Conservation (phyloP, 2,329 filamentous ascomycete genomes). For the Dothidotthia symphoricarpi region DNA sequence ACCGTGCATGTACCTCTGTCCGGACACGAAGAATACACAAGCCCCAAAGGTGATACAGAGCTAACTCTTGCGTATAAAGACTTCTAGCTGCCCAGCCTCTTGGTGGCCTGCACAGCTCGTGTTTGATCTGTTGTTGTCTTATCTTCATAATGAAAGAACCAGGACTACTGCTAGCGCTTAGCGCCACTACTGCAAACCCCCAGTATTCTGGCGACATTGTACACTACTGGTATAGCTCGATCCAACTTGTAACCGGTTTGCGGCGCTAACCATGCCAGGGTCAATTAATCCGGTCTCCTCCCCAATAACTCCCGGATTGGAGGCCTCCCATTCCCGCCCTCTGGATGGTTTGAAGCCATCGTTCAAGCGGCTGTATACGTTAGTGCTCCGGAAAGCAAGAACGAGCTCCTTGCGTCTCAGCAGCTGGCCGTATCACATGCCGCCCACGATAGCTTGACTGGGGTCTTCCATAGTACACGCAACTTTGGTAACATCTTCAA, state of each 20-base stretch:
- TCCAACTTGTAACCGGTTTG: neutral
- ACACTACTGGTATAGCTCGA: slow-evolving; percentile 17
- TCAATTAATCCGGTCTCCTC: slow-evolving; percentile 20
- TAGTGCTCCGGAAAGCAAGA: slow-evolving; percentile 18
- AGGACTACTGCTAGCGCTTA: slow-evolving; percentile 29
- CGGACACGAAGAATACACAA: no score
- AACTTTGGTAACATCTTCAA: slow-evolving; percentile 24
- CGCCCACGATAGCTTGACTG: slow-evolving; percentile 28
- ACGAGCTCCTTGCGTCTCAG: slow-evolving; percentile 24
- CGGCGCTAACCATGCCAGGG: slow-evolving; percentile 10
- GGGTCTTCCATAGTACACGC: slow-evolving; percentile 29
- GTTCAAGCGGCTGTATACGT: slow-evolving; percentile 27
- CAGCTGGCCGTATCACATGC: slow-evolving; percentile 32
- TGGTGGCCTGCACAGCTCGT: no score
- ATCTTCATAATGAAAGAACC: neutral
- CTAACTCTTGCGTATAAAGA: no score
- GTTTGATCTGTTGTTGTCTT: no score
- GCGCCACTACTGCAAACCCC: slow-evolving; percentile 4
- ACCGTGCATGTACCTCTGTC: no score
- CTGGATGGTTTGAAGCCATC: slow-evolving; percentile 28
- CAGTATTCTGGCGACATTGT: slow-evolving; percentile 20
- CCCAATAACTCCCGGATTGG: slow-evolving; percentile 25
- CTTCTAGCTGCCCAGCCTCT: no score
- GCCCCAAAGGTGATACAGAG: no score
- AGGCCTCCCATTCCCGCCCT: slow-evolving; percentile 26